Percentiles rank a stretch among this genome's conserved stretches.
These are phyloP conservation scores for Alnus glutinosa DNA, from an alignment of 306 rosid genomes.

Conservation along the genomic window DNA sequence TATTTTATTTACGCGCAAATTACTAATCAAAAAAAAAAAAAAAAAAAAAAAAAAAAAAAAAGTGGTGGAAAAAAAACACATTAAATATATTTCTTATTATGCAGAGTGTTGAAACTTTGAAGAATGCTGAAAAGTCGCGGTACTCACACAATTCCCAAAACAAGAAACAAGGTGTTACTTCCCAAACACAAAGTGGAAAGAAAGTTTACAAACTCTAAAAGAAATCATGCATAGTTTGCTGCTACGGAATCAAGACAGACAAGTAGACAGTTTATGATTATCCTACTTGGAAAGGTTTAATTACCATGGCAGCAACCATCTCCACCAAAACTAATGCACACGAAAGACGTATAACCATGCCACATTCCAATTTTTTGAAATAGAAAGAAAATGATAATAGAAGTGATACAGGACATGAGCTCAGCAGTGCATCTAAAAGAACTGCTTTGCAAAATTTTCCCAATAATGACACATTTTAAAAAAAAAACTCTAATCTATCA, in stretches of 20 bases:
- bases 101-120: neutral
- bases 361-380: too few relatives aligned
- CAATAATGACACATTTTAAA: neutral
- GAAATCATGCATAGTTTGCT: too few relatives aligned
- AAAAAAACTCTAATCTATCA: neutral
- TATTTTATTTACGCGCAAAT: too few relatives aligned
- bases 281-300: neutral
- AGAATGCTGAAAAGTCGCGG: neutral
- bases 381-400: neutral
- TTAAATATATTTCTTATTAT: neutral
- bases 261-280: neutral
- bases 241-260: too few relatives aligned
- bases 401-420: neutral
- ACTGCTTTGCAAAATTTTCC: neutral
- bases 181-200: neutral
- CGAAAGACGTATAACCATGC: too few relatives aligned
- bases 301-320: neutral
- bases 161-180: neutral
- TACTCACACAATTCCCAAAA: neutral
- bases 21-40: too few relatives aligned
- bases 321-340: neutral
- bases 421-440: neutral
- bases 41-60: too few relatives aligned
- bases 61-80: too few relatives aligned
- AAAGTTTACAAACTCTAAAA: neutral